phyloP scores from a whole-genome alignment of 805 yeast genomes.

The Metschnikowia kunwiensis region DNA sequence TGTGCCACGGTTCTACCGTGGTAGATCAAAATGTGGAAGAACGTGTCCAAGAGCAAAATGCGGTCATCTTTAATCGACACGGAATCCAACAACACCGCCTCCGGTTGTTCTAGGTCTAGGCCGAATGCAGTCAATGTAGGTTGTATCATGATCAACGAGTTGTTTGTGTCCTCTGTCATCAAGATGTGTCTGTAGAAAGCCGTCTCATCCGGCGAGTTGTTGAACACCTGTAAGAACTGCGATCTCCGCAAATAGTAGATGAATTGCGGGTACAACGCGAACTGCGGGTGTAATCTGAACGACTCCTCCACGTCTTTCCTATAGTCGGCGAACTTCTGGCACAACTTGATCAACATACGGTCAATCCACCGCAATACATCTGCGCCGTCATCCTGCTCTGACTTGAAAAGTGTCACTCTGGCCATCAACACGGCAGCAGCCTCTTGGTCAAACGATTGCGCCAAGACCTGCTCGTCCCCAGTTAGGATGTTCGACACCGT shows the following conservation, averaged over 20 bases:
- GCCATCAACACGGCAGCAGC: conserved; percentile 96
- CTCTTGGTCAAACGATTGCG: conserved; percentile 91
- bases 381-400: conserved; percentile 78
- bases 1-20: conserved; percentile 93
- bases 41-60: conserved; percentile 86
- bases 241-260: conserved; percentile 94
- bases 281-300: conserved; percentile 79
- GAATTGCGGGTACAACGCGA: conserved; percentile 90
- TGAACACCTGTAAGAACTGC: conserved; percentile 92
- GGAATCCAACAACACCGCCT: conserved; percentile 90
- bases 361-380: conserved; percentile 95
- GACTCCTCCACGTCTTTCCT: conserved; percentile 79
- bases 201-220: conserved; percentile 98
- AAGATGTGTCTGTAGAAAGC: conserved; percentile 94
- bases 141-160: conserved; percentile 94
- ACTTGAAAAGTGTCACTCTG: conserved; percentile 82
- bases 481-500: conserved; percentile 64
- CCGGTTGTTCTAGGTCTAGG: conserved; percentile 69
- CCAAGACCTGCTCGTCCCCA: conserved; percentile 45
- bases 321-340: conserved; percentile 92
- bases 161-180: conserved; percentile 86
- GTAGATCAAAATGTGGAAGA: conserved; percentile 92
- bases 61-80: conserved; percentile 87
- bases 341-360: conserved; percentile 81
- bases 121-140: conserved; percentile 89